A percentile compares a stretch with the other conserved stretches of the same genome.
Conservation (phyloP, 805 yeast species). For the Saturnispora serradocipensis region DNA sequence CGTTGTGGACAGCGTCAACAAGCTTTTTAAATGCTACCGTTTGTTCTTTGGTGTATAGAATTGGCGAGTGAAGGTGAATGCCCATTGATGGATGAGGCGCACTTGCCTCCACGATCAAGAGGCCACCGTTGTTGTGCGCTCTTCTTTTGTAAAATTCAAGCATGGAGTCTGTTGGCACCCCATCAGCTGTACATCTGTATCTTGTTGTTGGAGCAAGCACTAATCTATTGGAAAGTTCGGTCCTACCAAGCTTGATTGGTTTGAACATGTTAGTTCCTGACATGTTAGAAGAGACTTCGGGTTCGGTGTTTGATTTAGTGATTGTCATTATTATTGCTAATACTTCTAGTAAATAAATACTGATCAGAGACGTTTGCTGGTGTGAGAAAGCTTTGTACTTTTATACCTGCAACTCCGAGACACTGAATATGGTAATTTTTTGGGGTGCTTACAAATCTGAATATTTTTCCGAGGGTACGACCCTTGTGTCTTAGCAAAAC, state of each 20-base stretch:
- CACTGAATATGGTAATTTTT: too few relatives aligned
- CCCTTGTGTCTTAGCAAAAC: too few relatives aligned
- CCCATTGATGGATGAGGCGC: slow-evolving; percentile 22
- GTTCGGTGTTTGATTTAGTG: background rate
- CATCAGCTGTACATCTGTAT: slow-evolving; percentile 26
- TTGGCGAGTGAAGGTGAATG: slow-evolving; percentile 13
- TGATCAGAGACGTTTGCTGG: too few relatives aligned
- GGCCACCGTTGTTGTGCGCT: too few relatives aligned
- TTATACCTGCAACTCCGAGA: too few relatives aligned
- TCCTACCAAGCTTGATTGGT: slow-evolving; percentile 33
- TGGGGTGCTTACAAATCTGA: too few relatives aligned
- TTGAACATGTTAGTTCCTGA: slow-evolving; percentile 26
- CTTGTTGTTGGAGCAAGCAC: slow-evolving; percentile 45
- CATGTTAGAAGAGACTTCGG: background rate
- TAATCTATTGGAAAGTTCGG: slow-evolving; percentile 30
- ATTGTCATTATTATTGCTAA: too few relatives aligned
- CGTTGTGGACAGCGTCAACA: slow-evolving; percentile 20
- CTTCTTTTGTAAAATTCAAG: slow-evolving; percentile 41
- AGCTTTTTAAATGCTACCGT: slow-evolving; percentile 42
- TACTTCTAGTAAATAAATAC: too few relatives aligned
- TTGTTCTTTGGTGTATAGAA: slow-evolving; percentile 33
- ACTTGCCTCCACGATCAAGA: slow-evolving; percentile 31
- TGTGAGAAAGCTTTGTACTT: too few relatives aligned
- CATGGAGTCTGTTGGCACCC: slow-evolving; percentile 34
- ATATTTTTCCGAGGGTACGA: too few relatives aligned